Conservation (phyloP, 352 stramenopile genomes). For the Globisporangium abappressorium region DNA sequence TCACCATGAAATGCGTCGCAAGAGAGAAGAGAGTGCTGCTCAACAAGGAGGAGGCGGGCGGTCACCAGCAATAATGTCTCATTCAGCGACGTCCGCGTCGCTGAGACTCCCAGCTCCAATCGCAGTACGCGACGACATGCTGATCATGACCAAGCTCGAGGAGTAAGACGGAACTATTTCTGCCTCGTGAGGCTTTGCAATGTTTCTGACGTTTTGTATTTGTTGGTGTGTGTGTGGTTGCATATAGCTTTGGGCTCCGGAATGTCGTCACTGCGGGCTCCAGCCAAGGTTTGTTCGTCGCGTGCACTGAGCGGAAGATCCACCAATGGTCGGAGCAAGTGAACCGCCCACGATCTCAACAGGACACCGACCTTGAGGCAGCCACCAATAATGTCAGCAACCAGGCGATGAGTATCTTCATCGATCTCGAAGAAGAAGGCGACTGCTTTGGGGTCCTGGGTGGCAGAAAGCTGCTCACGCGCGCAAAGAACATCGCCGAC, state of each 20-base stretch:
- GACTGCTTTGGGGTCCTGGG: constrained; percentile 53
- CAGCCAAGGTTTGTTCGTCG: constrained; percentile 21
- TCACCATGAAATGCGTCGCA: constrained; percentile 13
- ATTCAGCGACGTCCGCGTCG: constrained; percentile 1
- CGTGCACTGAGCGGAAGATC: constrained; percentile 35
- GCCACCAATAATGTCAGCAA: not conserved
- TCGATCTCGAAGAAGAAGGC: constrained; percentile 31
- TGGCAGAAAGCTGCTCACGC: constrained; percentile 37
- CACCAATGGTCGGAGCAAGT: constrained; percentile 33
- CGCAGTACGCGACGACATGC: not conserved
- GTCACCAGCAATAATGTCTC: not conserved
- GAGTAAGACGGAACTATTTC: constrained; percentile 21
- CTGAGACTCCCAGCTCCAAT: constrained; percentile 1
- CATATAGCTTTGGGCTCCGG: constrained; percentile 26
- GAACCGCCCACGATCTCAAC: not conserved
- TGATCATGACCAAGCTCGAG: constrained; percentile 30
- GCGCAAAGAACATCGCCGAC: constrained; percentile 46
- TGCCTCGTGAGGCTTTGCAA: not conserved
- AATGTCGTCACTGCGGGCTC: constrained; percentile 28
- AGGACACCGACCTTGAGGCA: not conserved
- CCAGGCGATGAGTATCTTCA: not conserved
- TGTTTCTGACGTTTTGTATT: too few relatives aligned
- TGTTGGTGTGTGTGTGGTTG: too few relatives aligned
- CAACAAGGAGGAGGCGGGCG: not conserved
- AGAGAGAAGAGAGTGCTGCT: constrained; percentile 1